Evolutionary conservation across 1,139 yeast species (phyloP).

Genomic region (Suhomyces yuchorum): DNA sequence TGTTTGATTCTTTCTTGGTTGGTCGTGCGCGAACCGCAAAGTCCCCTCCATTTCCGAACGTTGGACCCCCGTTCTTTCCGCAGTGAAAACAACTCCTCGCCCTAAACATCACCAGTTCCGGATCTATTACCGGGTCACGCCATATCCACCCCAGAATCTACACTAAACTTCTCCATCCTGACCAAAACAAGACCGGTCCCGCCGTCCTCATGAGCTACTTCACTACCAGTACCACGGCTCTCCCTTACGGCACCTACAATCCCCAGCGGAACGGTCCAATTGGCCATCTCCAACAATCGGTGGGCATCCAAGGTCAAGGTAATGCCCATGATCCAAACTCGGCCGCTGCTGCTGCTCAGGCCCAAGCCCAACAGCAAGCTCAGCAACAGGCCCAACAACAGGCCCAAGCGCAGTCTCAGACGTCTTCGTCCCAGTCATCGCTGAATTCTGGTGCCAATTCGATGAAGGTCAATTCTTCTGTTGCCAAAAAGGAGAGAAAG

Average conservation of each 20-base stretch:
- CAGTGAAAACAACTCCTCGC: constrained; percentile 1
- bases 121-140: constrained; percentile 2
- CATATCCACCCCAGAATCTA: constrained; percentile 1
- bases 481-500: constrained; percentile 29
- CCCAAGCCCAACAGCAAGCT: constrained; percentile 21
- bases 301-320: constrained; percentile 10
- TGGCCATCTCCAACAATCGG: constrained; percentile 15
- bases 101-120: constrained; percentile 5
- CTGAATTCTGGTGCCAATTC: constrained; percentile 12
- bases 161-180: not conserved
- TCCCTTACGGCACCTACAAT: constrained; percentile 16
- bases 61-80: constrained; percentile 1
- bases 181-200: constrained; percentile 1
- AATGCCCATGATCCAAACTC: constrained; percentile 11
- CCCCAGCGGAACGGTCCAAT: constrained; percentile 13
- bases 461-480: constrained; percentile 10
- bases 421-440: not conserved
- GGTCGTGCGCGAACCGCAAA: constrained; percentile 7
- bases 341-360: constrained; percentile 15
- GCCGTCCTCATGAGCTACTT: constrained; percentile 15
- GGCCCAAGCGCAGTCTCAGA: not conserved
- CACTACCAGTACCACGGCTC: constrained; percentile 14
- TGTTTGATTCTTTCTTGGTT: not conserved
- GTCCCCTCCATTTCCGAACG: not conserved
- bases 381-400: constrained; percentile 14